Base-by-base conservation (phyloP, 345 rosid species). In the Capsella bursapastoris region DNA sequence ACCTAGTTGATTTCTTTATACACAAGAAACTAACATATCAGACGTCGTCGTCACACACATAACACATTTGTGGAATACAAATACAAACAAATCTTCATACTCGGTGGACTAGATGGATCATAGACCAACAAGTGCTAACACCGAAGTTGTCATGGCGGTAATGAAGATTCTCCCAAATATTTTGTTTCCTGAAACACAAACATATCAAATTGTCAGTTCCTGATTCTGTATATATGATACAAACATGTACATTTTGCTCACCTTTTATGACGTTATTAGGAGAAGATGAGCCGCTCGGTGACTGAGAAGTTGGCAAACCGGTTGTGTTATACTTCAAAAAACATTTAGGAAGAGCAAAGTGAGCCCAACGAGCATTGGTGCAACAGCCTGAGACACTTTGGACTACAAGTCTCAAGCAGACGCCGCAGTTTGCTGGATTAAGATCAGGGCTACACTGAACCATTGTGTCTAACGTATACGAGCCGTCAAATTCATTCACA, bases 391-490 rank as follows among this genome's bases (percentile, higher is more conserved):
- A 16, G 27, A 35, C 0, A 1, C 4, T 3, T 35, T 35, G 8
- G 29, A 9, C 8, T 3, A 8, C 64, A 58, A 58, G 45, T 58
- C 64, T 58, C 64, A 58, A 58, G 28, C 64, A 58, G 64, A 10
- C 29, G 2, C 64, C 2, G 29, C 77, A 73, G 2, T 65, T 73
- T 57, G 14, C 27, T 73, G 64, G 14, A 67, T 37, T 40, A 38
- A 67, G 60, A 67, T 67, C 71, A 37, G 61, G 71, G 37, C 45
- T 58, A 58, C 64, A 58, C n/a, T 58, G 64, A 58, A 58, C 64
- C 29, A 58, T 5, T 16, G n/a, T 58, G 31, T 56, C 71, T 57
- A 65, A 41, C 1, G 13, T n/a, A 56, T 73, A 73, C 7, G 50
- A 47, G 2, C 57, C 56, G 0, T 34, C 57, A 0, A 15, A 13